Base-by-base conservation (phyloP, 768 basidiomycete species). In the Arthromyces matolae region DNA sequence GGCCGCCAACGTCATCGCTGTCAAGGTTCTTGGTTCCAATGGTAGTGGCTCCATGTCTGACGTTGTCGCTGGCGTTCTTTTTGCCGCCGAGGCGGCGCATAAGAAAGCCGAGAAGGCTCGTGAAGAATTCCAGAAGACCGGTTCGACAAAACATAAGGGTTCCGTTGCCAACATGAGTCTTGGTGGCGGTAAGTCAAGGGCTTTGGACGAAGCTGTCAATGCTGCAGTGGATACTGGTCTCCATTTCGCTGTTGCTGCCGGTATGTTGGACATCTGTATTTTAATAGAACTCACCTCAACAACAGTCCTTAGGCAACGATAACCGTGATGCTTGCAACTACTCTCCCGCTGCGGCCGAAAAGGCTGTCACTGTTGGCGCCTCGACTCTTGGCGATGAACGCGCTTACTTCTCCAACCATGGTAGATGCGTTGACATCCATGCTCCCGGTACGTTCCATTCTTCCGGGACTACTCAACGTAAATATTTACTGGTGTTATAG, bases 101-200 rank as follows among this genome's bases (percentile, higher is more conserved):
- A 56, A 63, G 20, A 89, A 85, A 63, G 78, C 78, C 0, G 61
- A 58, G n/a, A 75, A 75, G 13, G 87, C 91, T 14, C 71, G 68
- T 7, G 76, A 77, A 9, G 90, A 94, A 64, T 63, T 78, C 52
- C 77, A 72, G 43, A 74, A 77, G 24, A 92, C 89, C 16, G 88
- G 90, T 45, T 84, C 79, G 71, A 87, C 86, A 45, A 70, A 69
- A 35, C 89, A 95, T 78, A 94, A 93, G 73, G 96, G 96, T 19
- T 93, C 92, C 14, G 93, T 94, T 44, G 90, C 86, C 41, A 95
- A 95, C 77, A 96, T 99, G 96, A 89, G 86, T 64, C 85, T 99
- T 43, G 96, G 96, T 53, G 96, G 96, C 59, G 91, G 92, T 50
- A 95, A 94, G 73, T 91, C 89, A 5, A 77, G 71, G 18, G 79